Conservation (phyloP, 129 eudicot species). For the Daucus carota region DH1_v3.0 NC_030384.2:38741001-38741500, state of each 20-base stretch:
- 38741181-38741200: constrained; percentile 1
- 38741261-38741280: constrained; percentile 6
- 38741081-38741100: constrained; percentile 5
- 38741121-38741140: neutral
- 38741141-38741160: neutral
- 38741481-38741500: too few species aligned
- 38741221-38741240: neutral
- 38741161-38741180: neutral
- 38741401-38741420: neutral
- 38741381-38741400: neutral
- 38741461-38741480: neutral
- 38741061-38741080: constrained; percentile 2
- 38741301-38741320: neutral
- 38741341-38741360: neutral
- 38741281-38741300: constrained; percentile 5
- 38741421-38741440: neutral
- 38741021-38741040: neutral
- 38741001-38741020: neutral
- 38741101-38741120: neutral
- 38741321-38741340: neutral
- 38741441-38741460: neutral
- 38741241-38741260: neutral
- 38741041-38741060: neutral
- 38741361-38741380: neutral
- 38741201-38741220: neutral